Evolutionary conservation across 441 rosid genomes (phyloP).

Genomic region (Euphorbia corollata): DNA sequence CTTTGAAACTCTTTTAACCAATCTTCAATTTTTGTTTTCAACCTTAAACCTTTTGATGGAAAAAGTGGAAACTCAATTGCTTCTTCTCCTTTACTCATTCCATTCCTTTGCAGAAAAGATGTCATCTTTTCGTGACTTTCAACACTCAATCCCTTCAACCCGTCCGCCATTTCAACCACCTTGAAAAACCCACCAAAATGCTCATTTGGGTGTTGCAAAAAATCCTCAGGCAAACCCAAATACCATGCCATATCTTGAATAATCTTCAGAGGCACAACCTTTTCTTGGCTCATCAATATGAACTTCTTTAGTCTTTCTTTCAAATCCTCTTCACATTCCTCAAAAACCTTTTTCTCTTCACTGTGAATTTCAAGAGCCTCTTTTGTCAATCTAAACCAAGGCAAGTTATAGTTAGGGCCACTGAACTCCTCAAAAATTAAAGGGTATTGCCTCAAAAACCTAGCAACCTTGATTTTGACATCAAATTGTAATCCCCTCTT

Average conservation of each 20-base stretch:
- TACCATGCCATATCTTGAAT: conserved; percentile 74
- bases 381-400: conserved; percentile 79
- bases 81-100: conserved; percentile 40
- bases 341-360: conserved; percentile 41
- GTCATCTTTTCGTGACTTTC: conserved; percentile 26
- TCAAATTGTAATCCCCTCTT: conserved; percentile 59
- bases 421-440: conserved; percentile 67
- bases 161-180: conserved; percentile 61
- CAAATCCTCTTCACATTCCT: conserved; percentile 44
- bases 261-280: conserved; percentile 61
- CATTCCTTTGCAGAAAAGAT: conserved; percentile 56
- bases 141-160: conserved; percentile 56
- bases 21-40: conserved; percentile 55
- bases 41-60: conserved; percentile 68
- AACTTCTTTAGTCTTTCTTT: conserved; percentile 50
- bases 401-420: conserved; percentile 60
- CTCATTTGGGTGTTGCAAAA: conserved; percentile 31
- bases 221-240: conserved; percentile 65
- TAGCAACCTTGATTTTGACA: conserved; percentile 56
- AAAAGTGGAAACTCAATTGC: conserved; percentile 63
- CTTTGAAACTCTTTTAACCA: conserved; percentile 66
- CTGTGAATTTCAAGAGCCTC: conserved; percentile 56
- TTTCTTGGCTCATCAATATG: conserved; percentile 57
- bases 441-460: conserved; percentile 59
- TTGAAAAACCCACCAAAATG: conserved; percentile 43